Percentiles rank a stretch among this genome's conserved stretches.
phyloP scores from a whole-genome alignment of 306 rosid genomes.

The Alnus glutinosa region DNA sequence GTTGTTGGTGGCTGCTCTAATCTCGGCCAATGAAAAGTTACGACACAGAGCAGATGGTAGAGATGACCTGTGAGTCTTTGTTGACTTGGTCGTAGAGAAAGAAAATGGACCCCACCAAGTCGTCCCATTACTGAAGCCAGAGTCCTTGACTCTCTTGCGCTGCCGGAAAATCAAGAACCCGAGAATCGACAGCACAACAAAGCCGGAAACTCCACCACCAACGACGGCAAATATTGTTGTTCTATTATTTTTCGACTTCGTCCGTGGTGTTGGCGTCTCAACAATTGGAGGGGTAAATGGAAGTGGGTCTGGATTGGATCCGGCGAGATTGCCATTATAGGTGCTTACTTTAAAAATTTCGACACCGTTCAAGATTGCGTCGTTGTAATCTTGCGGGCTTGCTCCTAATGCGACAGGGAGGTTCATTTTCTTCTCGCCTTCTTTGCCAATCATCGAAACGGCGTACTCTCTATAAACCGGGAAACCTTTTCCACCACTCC shows the following conservation, averaged over 20 bases:
- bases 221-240: constrained; percentile 2
- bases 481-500: constrained; percentile 21
- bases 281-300: background rate
- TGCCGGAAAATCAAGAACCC: too few species aligned
- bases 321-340: constrained; percentile 28
- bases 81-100: too few species aligned
- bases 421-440: too few species aligned
- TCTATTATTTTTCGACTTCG: background rate
- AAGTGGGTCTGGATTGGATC: constrained; percentile 41
- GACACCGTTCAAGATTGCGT: constrained; percentile 43
- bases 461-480: constrained; percentile 34
- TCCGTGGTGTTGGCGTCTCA: background rate
- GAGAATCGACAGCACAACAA: too few species aligned
- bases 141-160: too few species aligned
- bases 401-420: constrained; percentile 38
- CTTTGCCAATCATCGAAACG: background rate
- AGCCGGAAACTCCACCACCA: background rate
- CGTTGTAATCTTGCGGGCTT: too few species aligned
- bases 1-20: too few species aligned
- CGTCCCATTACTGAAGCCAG: too few species aligned
- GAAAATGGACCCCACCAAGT: too few species aligned
- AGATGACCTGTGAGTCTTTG: too few species aligned
- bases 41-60: too few species aligned
- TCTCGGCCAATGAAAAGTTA: too few species aligned
- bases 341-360: constrained; percentile 54